These are phyloP conservation scores for Vigna mungo DNA, from an alignment of 306 rosid species.

Conservation along the genomic window DNA sequence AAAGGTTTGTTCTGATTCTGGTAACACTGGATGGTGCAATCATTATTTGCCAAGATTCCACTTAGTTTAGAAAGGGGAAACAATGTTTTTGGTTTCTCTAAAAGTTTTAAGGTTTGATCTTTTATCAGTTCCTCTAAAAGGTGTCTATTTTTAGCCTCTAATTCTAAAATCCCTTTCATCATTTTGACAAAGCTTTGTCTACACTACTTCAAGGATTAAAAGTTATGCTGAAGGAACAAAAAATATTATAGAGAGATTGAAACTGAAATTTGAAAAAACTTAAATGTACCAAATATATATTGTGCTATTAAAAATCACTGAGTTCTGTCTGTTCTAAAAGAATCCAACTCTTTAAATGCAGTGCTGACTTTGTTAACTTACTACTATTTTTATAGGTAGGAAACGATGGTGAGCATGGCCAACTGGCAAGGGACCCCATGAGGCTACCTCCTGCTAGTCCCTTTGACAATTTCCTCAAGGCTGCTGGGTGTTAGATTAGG, in stretches of 20 bases:
- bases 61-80: background rate
- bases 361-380: background rate
- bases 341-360: background rate
- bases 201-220: too few relatives aligned
- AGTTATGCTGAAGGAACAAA: too few relatives aligned
- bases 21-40: constrained; percentile 38
- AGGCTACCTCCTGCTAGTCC: constrained; percentile 99
- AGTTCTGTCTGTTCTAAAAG: constrained; percentile 6
- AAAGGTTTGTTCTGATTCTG: constrained; percentile 58
- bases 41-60: constrained; percentile 7
- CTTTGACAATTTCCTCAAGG: constrained; percentile 94
- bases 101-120: too few relatives aligned
- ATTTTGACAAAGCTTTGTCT: too few relatives aligned
- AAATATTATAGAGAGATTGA: too few relatives aligned
- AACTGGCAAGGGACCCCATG: constrained; percentile 58
- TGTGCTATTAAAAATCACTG: background rate
- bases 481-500: constrained; percentile 79
- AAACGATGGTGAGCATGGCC: constrained; percentile 47
- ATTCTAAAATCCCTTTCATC: too few relatives aligned
- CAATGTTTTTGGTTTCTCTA: too few relatives aligned
- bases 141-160: too few relatives aligned
- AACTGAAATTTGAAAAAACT: too few relatives aligned
- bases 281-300: too few relatives aligned
- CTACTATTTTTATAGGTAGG: constrained; percentile 49
- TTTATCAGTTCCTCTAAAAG: too few relatives aligned